phyloP scores from a whole-genome alignment of 2,329 filamentous ascomycete species.

The Penicillium sp. region DNA sequence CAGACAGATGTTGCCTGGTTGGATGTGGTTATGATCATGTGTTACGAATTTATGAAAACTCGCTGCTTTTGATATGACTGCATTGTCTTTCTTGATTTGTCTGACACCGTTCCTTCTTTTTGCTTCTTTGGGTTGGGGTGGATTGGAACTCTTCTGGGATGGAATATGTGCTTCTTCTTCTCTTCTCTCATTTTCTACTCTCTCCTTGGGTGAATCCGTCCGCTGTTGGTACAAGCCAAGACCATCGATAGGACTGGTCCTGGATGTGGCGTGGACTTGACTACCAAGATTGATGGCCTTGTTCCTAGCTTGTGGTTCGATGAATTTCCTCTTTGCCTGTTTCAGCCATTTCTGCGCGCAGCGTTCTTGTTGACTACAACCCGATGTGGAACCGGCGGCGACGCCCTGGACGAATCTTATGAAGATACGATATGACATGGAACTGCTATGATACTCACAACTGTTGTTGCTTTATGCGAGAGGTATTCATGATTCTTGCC shows the following conservation, averaged over 20 bases:
- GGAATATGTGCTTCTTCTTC: background rate
- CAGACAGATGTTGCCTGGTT: background rate
- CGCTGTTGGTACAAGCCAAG: background rate
- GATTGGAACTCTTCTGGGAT: background rate
- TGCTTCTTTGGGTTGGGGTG: background rate
- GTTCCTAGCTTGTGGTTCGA: conserved; percentile 4
- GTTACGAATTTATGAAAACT: conserved; percentile 3
- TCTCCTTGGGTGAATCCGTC: background rate
- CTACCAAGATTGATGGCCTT: conserved; percentile 1
- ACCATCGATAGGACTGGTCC: background rate
- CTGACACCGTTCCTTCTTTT: background rate
- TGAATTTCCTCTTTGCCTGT: conserved; percentile 4
- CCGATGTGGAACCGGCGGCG: conserved; percentile 18
- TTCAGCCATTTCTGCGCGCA: background rate
- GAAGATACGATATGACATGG: conserved; percentile 8
- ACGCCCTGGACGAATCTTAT: conserved; percentile 16
- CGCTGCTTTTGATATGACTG: background rate
- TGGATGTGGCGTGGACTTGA: background rate
- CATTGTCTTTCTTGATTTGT: background rate
- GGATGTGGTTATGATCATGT: background rate
- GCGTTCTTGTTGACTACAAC: conserved; percentile 9
- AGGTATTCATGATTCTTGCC: background rate
- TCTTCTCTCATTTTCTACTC: background rate
- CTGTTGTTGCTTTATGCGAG: background rate
- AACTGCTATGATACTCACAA: background rate